Evolutionary conservation across 225 moss, liverwort and hornwort species (phyloP).

Genomic region (Pseudisothecium myosuroides): DNA sequence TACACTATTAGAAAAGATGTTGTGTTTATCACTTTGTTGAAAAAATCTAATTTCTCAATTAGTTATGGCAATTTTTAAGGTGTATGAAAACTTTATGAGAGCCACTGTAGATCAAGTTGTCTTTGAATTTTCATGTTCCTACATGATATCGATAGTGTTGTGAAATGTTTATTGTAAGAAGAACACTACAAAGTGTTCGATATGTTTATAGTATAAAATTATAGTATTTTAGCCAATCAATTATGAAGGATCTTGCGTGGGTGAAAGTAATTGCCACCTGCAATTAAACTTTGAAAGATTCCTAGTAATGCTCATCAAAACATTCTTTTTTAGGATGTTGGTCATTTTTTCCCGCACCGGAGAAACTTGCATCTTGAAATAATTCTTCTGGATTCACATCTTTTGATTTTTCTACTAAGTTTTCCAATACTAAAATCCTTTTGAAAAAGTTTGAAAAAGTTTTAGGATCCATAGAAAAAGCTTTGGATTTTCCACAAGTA

Average conservation of each 20-base stretch:
- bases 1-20: too few species aligned
- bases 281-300: not conserved
- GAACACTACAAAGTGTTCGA: not conserved
- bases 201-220: not conserved
- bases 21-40: not conserved
- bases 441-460: not conserved
- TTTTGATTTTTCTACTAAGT: not conserved
- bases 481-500: not conserved
- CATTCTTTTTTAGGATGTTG: too few species aligned
- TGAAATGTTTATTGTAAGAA: not conserved
- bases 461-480: not conserved
- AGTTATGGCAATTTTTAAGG: not conserved
- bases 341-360: not conserved
- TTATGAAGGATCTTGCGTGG: not conserved
- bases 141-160: not conserved
- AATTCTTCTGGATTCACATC: not conserved
- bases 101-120: not conserved
- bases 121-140: not conserved
- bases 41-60: not conserved
- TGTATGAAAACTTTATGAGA: not conserved
- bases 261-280: not conserved
- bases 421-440: not conserved
- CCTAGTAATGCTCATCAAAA: too few species aligned
- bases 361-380: not conserved
- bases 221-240: too few species aligned